A percentile compares a stretch with the other conserved stretches of the same genome.
phyloP scores from a whole-genome alignment of 192 early-diverging fungal species.

The Ambispora gerdemannii region DNA sequence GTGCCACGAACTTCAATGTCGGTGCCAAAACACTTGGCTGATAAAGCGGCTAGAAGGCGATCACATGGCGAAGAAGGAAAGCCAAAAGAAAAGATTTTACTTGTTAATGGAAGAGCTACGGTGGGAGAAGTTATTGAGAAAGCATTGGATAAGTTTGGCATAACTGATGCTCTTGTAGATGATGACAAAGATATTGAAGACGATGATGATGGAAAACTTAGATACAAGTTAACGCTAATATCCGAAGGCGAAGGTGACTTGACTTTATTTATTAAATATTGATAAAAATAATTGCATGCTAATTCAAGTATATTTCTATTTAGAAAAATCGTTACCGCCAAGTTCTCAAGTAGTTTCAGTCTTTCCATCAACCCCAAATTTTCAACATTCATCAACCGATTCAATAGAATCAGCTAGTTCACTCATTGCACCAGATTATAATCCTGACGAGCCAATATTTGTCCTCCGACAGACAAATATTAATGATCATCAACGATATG shows the following conservation, averaged over 20 bases:
- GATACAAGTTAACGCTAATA: constrained; percentile 21
- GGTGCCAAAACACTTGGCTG: constrained; percentile 29
- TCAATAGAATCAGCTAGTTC: constrained; percentile 20
- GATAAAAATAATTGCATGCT: neutral
- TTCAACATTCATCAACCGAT: constrained; percentile 22
- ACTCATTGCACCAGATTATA: constrained; percentile 19
- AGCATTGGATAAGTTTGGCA: constrained; percentile 50
- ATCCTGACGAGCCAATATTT: constrained; percentile 28
- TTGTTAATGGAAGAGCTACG: constrained; percentile 23
- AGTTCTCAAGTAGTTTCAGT: neutral
- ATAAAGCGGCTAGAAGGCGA: constrained; percentile 28
- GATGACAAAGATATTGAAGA: constrained; percentile 30
- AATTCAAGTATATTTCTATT: neutral
- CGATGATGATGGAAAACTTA: constrained; percentile 16
- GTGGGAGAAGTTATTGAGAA: constrained; percentile 46
- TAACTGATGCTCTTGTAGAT: constrained; percentile 45
- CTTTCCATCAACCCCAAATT: constrained; percentile 4
- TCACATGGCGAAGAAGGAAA: constrained; percentile 27
- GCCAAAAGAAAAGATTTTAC: constrained; percentile 20
- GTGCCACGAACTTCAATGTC: constrained; percentile 23
- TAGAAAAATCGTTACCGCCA: constrained; percentile 15
- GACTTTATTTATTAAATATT: neutral
- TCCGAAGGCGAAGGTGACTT: constrained; percentile 23
- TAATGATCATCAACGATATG: constrained; percentile 8
- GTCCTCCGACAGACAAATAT: constrained; percentile 21